Conservation (phyloP, 2,329 filamentous ascomycete genomes). For the Septoria petroselini region DNA sequence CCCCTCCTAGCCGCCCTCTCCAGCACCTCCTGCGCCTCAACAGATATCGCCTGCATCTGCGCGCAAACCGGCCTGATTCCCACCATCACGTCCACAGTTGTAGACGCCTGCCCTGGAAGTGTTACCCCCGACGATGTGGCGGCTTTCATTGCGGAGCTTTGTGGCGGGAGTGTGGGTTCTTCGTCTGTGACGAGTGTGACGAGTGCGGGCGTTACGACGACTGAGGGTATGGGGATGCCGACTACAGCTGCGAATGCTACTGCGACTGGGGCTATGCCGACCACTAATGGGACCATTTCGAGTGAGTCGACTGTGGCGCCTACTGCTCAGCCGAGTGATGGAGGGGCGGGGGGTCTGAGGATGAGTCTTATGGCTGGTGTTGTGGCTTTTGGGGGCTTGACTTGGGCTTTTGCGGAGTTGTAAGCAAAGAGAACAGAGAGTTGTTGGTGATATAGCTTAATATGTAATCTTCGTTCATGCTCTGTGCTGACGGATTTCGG, state of each 20-base stretch:
- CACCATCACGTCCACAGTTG: conserved; percentile 13
- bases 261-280: background rate
- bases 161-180: conserved; percentile 2
- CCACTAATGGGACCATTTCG: conserved; percentile 2
- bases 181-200: background rate
- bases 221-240: background rate
- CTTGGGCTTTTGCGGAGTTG: conserved; percentile 25
- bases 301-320: conserved; percentile 6
- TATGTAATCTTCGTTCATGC: conserved; percentile 12
- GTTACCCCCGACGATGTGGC: conserved; percentile 10
- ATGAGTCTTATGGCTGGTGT: conserved; percentile 19
- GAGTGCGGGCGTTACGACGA: background rate
- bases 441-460: conserved; percentile 5
- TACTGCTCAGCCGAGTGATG: conserved; percentile 8
- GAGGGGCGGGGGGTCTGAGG: conserved; percentile 7
- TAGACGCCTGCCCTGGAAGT: conserved; percentile 15
- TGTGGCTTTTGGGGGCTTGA: conserved; percentile 22
- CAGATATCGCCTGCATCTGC: conserved; percentile 22
- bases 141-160: conserved; percentile 10
- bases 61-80: conserved; percentile 15
- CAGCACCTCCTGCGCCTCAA: conserved; percentile 16
- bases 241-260: conserved; percentile 2
- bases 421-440: conserved; percentile 1
- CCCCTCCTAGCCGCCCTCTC: conserved; percentile 18
- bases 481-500: background rate